Percentiles rank a stretch among this genome's conserved stretches.
phyloP scores from a whole-genome alignment of 2,329 filamentous ascomycete species.

The Alternaria infectoria region DNA sequence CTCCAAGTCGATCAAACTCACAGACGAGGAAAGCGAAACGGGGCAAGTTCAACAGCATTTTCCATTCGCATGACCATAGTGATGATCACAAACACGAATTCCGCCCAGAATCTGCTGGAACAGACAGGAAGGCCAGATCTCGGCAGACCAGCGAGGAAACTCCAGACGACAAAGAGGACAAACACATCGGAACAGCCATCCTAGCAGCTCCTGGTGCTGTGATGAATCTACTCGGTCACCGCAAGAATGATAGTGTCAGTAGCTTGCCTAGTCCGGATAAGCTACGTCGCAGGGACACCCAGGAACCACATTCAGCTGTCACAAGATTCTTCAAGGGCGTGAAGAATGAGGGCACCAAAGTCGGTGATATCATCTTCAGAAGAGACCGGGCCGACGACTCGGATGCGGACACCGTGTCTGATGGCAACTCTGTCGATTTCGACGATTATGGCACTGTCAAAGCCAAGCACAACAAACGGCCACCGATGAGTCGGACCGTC shows the following conservation, averaged over 20 bases:
- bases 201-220: conserved; percentile 42
- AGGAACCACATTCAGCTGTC: conserved; percentile 62
- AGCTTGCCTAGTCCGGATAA: conserved; percentile 41
- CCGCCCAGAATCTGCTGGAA: conserved; percentile 24
- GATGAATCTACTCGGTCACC: conserved; percentile 42
- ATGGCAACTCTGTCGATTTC: conserved; percentile 51
- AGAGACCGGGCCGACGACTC: conserved; percentile 58
- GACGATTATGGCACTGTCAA: conserved; percentile 34
- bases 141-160: conserved; percentile 43
- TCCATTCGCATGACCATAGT: conserved; percentile 47
- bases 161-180: conserved; percentile 37
- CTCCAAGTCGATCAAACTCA: conserved; percentile 41
- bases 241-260: conserved; percentile 48
- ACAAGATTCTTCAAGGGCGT: conserved; percentile 81
- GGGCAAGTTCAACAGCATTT: conserved; percentile 49
- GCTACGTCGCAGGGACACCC: conserved; percentile 41
- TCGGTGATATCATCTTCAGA: conserved; percentile 66
- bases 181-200: conserved; percentile 38
- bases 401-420: conserved; percentile 54
- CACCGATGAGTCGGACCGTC: conserved; percentile 40
- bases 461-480: conserved; percentile 16
- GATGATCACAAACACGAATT: conserved; percentile 38
- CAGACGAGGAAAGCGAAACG: conserved; percentile 44
- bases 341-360: conserved; percentile 66
- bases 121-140: conserved; percentile 35